phyloP scores from a whole-genome alignment of 192 early-diverging fungal genomes.

The Podochytrium sp. region DNA sequence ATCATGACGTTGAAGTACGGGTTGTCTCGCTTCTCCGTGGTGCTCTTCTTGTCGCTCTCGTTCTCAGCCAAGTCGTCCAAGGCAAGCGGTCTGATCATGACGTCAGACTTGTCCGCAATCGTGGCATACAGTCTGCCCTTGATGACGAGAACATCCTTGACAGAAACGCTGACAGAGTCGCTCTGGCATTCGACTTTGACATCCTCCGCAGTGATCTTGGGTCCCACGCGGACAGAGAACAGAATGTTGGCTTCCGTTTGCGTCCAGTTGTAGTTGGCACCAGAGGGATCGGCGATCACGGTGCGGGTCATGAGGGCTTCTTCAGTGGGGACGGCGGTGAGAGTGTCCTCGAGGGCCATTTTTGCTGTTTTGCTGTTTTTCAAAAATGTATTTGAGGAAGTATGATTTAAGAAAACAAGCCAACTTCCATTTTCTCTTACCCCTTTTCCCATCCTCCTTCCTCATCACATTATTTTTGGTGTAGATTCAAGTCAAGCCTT shows the following conservation, averaged over 20 bases:
- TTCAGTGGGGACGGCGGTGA: constrained; percentile 1
- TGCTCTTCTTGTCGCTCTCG: background rate
- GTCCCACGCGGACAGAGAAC: constrained; percentile 6
- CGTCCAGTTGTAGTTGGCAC: constrained; percentile 24
- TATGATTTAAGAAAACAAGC: no score
- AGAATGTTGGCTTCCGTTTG: constrained; percentile 5
- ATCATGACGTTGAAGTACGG: constrained; percentile 20
- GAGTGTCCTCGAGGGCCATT: no score
- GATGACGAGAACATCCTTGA: background rate
- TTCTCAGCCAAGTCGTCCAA: constrained; percentile 33
- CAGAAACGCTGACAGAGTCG: constrained; percentile 19
- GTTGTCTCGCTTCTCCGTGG: background rate
- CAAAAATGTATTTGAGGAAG: no score
- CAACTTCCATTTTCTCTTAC: no score
- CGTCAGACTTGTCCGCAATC: constrained; percentile 28
- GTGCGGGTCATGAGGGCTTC: background rate
- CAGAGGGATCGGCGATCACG: constrained; percentile 18
- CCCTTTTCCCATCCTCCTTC: no score
- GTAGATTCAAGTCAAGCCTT: no score
- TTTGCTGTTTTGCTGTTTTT: no score
- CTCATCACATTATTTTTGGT: no score
- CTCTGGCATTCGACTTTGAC: constrained; percentile 22
- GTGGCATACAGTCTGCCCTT: constrained; percentile 39
- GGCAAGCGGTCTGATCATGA: constrained; percentile 27
- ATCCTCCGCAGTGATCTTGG: background rate